Evolutionary conservation across 192 early-diverging fungal genomes (phyloP).

Genomic region (Diversispora eburnea): DNA sequence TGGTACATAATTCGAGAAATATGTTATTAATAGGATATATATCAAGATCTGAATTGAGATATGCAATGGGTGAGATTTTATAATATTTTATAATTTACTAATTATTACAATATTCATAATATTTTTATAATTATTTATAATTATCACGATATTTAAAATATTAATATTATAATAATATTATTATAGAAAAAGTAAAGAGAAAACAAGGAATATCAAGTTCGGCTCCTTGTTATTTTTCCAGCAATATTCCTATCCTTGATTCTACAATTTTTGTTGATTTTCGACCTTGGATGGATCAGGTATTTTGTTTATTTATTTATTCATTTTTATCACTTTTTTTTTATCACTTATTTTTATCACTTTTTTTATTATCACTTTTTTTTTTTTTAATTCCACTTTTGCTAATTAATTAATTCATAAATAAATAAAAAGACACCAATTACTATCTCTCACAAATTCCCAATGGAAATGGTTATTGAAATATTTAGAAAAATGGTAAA

Average conservation of each 20-base stretch:
- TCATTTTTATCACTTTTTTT: neutral
- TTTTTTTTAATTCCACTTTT: neutral
- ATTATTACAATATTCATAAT: neutral
- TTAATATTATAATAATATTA: neutral
- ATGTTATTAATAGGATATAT: conserved; percentile 71
- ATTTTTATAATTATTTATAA: neutral
- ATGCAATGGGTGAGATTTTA: conserved; percentile 40
- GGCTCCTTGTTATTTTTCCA: conserved; percentile 36
- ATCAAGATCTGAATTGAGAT: conserved; percentile 54
- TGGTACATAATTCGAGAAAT: conserved; percentile 56
- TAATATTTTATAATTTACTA: no score
- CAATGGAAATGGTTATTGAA: conserved; percentile 65
- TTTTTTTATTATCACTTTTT: neutral
- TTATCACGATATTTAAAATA: neutral
- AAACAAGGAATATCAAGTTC: conserved; percentile 31
- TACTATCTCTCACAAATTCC: conserved; percentile 56
- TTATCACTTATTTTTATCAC: neutral
- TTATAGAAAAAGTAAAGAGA: conserved; percentile 33
- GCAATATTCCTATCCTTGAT: conserved; percentile 36
- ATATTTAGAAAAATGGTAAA: conserved; percentile 59
- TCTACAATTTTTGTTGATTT: conserved; percentile 52
- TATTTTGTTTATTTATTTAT: neutral
- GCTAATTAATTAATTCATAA: no score
- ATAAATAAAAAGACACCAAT: conserved; percentile 53
- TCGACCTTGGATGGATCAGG: conserved; percentile 61